Percentiles rank a stretch among this genome's conserved stretches.
phyloP scores from a whole-genome alignment of 352 stramenopile genomes.

The Halophytophthora batemanensis region DNA sequence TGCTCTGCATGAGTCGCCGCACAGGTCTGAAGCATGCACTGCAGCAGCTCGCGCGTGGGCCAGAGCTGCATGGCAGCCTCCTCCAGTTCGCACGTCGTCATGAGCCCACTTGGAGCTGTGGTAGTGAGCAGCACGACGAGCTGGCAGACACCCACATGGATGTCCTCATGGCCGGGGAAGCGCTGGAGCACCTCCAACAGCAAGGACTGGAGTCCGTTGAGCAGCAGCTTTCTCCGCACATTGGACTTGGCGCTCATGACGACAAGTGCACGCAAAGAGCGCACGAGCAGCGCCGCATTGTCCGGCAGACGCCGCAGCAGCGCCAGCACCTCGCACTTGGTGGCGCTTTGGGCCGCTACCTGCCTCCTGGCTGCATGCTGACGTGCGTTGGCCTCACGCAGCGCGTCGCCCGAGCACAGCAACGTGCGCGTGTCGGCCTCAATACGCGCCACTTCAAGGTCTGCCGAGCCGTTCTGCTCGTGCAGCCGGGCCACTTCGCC shows the following conservation, averaged over 20 bases:
- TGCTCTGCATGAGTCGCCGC: constrained; percentile 5
- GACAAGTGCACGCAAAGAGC: constrained; percentile 17
- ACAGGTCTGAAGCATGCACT: constrained; percentile 10
- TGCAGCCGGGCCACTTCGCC: constrained; percentile 22
- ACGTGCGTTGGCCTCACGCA: constrained; percentile 6
- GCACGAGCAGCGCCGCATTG: constrained; percentile 23
- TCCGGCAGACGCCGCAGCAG: constrained; percentile 21
- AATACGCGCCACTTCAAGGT: constrained; percentile 18
- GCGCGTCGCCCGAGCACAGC: constrained; percentile 1
- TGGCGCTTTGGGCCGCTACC: constrained; percentile 12
- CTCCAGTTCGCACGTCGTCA: background rate
- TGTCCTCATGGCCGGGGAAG: constrained; percentile 12
- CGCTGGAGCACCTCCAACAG: constrained; percentile 21
- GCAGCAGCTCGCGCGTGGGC: constrained; percentile 11
- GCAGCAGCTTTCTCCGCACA: constrained; percentile 19
- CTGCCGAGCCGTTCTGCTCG: constrained; percentile 18
- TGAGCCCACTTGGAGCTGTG: background rate
- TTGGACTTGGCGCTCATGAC: constrained; percentile 20
- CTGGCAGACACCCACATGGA: constrained; percentile 21
- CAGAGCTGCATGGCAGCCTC: constrained; percentile 3
- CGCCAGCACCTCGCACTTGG: constrained; percentile 29
- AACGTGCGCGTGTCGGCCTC: constrained; percentile 13
- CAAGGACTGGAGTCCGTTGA: constrained; percentile 20
- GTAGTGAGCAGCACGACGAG: constrained; percentile 19
- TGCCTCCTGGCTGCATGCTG: constrained; percentile 13